Conservation (phyloP, 345 rosid genomes). For the Eucalyptus brandiana region DNA sequence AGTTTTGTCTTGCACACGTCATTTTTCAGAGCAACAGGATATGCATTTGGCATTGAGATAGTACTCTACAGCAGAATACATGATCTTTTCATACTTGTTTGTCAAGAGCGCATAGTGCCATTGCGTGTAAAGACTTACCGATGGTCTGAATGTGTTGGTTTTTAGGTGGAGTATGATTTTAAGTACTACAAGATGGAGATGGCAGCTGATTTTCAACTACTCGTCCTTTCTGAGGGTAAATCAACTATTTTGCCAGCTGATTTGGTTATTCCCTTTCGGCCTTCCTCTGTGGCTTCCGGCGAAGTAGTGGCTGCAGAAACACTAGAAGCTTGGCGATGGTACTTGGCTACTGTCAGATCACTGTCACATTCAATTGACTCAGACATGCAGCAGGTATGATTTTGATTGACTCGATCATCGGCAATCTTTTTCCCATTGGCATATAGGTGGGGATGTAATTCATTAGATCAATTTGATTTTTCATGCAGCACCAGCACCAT, state of each 20-base stretch:
- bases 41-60: background rate
- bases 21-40: background rate
- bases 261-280: slow-evolving; percentile 68
- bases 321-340: slow-evolving; percentile 78
- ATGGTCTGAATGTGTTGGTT: background rate
- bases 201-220: slow-evolving; percentile 71
- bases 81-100: background rate
- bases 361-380: slow-evolving; percentile 57
- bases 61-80: background rate
- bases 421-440: background rate
- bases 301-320: slow-evolving; percentile 33
- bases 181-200: slow-evolving; percentile 82
- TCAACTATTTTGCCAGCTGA: slow-evolving; percentile 86
- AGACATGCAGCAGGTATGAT: slow-evolving; percentile 66
- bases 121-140: background rate
- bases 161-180: slow-evolving; percentile 85
- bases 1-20: background rate
- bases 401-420: background rate
- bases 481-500: background rate
- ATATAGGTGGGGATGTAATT: background rate
- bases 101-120: background rate
- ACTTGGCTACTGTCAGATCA: slow-evolving; percentile 64
- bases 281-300: slow-evolving; percentile 23
- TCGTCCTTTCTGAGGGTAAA: slow-evolving; percentile 70
- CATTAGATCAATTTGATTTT: background rate